Conservation (phyloP, 345 rosid species). For the Ricinus communis region DNA sequence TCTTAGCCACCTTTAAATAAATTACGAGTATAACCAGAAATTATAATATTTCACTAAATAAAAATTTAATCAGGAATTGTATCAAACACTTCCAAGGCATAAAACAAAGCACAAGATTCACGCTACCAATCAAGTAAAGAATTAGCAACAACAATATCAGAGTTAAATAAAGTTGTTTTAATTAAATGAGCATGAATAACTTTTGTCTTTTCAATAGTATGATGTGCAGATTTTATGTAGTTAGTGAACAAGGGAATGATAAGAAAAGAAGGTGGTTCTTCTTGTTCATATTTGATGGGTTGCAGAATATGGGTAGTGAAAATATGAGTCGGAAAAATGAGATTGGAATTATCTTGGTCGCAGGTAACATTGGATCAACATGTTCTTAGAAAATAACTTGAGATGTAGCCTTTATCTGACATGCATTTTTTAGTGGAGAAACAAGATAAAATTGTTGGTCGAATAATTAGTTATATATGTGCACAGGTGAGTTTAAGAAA, state of each 20-base stretch:
- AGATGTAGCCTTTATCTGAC: conserved; percentile 64
- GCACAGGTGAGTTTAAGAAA: too few species aligned
- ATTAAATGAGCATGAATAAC: conserved; percentile 47
- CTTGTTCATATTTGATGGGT: too few species aligned
- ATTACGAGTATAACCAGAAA: conserved; percentile 49
- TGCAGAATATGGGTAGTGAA: too few species aligned
- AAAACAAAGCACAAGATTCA: conserved; percentile 38
- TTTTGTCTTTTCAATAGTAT: conserved; percentile 38
- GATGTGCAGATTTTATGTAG: conserved; percentile 31
- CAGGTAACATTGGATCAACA: conserved; percentile 64
- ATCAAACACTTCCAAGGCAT: conserved; percentile 68
- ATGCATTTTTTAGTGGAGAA: conserved; percentile 61
- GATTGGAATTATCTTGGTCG: too few species aligned
- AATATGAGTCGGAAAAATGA: too few species aligned
- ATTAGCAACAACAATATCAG: conserved; percentile 40
- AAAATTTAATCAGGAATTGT: conserved; percentile 50
- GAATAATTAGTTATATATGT: conserved; percentile 58
- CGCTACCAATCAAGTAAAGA: conserved; percentile 50
- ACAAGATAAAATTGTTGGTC: conserved; percentile 61
- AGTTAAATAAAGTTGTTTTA: conserved; percentile 31
- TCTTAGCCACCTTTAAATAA: too few species aligned
- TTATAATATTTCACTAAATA: conserved; percentile 62
- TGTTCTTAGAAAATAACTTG: conserved; percentile 55
- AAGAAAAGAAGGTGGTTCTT: too few species aligned
- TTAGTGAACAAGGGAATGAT: conserved; percentile 42